A percentile compares a stretch with the other conserved stretches of the same genome.
phyloP scores from a whole-genome alignment of 495 filamentous ascomycete genomes.

The Rhypophila decipiens region DNA sequence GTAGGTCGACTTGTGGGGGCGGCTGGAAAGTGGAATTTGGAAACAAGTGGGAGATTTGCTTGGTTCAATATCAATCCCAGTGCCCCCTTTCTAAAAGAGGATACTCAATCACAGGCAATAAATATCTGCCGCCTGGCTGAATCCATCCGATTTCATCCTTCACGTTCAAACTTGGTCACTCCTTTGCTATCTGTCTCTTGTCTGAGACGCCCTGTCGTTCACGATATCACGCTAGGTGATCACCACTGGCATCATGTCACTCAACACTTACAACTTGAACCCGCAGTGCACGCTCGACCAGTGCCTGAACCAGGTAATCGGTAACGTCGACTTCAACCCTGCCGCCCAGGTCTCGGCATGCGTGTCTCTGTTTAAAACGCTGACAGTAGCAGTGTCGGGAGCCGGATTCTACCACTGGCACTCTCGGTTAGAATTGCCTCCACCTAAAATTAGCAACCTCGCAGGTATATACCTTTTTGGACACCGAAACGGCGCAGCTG shows the following conservation, averaged over 20 bases:
- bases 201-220: background rate
- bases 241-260: constrained; percentile 24
- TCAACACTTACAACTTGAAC: constrained; percentile 38
- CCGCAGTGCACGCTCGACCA: background rate
- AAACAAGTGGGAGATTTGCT: background rate
- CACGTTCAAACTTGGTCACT: background rate
- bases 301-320: constrained; percentile 10
- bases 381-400: constrained; percentile 20
- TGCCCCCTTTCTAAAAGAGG: background rate
- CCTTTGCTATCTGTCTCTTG: background rate
- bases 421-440: too few species aligned
- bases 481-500: too few species aligned
- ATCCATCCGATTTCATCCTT: background rate
- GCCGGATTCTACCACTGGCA: too few species aligned
- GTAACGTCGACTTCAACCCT: constrained; percentile 1
- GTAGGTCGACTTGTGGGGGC: background rate
- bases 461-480: too few species aligned
- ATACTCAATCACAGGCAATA: background rate
- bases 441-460: too few species aligned
- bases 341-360: constrained; percentile 4
- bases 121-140: background rate
- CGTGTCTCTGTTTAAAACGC: constrained; percentile 1
- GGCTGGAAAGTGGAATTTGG: background rate
- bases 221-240: background rate
- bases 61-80: background rate